Conservation (phyloP, 176 grass and related monocot genomes). For the Avena atlantica region DNA sequence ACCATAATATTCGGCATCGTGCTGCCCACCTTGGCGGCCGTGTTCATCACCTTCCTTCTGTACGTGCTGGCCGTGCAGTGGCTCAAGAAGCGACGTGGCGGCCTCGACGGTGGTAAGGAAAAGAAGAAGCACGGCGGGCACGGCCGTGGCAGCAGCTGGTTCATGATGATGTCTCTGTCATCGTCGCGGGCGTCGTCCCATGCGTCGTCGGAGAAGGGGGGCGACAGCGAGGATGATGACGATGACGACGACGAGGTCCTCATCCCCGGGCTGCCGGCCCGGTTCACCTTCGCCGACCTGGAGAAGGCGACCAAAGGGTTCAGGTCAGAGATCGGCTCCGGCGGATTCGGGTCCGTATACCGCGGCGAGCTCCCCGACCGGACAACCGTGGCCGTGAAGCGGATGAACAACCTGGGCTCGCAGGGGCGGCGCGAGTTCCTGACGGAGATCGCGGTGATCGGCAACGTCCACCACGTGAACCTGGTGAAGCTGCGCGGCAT, state of each 20-base stretch:
- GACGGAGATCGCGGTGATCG: conserved; percentile 90
- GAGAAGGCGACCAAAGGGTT: conserved; percentile 67
- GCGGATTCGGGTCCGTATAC: conserved; percentile 81
- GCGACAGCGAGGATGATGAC: neutral
- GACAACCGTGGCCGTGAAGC: conserved; percentile 71
- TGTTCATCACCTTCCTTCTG: conserved; percentile 48
- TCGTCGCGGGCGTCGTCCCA: conserved; percentile 23
- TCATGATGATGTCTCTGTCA: conserved; percentile 29
- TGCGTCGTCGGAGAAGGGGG: neutral
- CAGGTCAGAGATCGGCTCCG: conserved; percentile 67
- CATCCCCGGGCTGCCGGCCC: conserved; percentile 71
- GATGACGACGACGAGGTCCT: conserved; percentile 47
- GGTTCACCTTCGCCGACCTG: conserved; percentile 69
- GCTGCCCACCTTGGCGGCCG: conserved; percentile 47
- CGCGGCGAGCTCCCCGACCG: conserved; percentile 73
- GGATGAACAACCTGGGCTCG: conserved; percentile 55
- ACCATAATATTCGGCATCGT: conserved; percentile 60
- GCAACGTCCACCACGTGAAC: conserved; percentile 89
- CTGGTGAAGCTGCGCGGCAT: conserved; percentile 73
- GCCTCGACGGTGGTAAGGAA: neutral
- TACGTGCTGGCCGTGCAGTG: conserved; percentile 43
- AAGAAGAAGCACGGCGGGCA: conserved; percentile 19
- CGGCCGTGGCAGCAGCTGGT: conserved; percentile 26
- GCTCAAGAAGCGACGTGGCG: conserved; percentile 9
- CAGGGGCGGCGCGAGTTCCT: conserved; percentile 72